Evolutionary conservation across 2,329 filamentous ascomycete species (phyloP).

Genomic region (Apiospora malaysiana): DNA sequence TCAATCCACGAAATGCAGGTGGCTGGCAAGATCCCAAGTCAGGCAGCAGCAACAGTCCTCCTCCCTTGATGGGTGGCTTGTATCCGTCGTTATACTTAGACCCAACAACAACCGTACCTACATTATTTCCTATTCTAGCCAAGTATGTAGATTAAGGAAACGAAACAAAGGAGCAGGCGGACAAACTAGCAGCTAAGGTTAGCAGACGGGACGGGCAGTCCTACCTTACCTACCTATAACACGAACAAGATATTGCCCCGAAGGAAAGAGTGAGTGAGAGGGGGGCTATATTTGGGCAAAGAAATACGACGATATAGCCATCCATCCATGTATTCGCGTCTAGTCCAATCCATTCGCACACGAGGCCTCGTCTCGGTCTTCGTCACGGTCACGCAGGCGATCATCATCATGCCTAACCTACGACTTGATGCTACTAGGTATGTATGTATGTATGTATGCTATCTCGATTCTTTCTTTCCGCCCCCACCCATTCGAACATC

Average conservation of each 20-base stretch:
- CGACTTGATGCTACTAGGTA: not conserved
- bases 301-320: not conserved
- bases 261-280: not conserved
- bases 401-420: not conserved
- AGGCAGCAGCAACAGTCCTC: too few relatives aligned
- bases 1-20: not conserved
- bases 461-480: not conserved
- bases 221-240: not conserved
- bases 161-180: not conserved
- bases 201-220: too few relatives aligned
- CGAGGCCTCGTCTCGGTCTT: not conserved
- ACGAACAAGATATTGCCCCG: not conserved
- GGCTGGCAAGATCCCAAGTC: too few relatives aligned
- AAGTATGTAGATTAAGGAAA: not conserved
- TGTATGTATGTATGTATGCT: too few relatives aligned
- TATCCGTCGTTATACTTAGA: not conserved
- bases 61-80: not conserved
- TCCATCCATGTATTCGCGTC: not conserved
- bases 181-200: too few relatives aligned
- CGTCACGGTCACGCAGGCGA: not conserved
- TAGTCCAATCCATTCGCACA: not conserved
- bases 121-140: not conserved
- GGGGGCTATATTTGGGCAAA: not conserved
- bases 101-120: not conserved
- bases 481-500: not conserved